Evolutionary conservation across 169 alveolate species (phyloP).

Genomic region (Condylostoma magnum): DNA sequence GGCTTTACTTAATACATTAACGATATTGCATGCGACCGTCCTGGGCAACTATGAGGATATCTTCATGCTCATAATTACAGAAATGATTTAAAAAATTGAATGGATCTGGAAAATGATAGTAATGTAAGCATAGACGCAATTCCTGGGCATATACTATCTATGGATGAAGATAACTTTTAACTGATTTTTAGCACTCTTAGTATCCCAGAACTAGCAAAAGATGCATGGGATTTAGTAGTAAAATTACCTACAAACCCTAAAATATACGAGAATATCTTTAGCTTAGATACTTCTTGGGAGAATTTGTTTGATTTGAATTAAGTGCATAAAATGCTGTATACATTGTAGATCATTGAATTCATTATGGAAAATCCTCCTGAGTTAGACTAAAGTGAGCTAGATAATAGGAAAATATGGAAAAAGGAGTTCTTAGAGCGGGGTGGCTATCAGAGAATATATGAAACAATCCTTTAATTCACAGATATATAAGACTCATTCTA

Average conservation of each 20-base stretch:
- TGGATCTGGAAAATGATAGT: slow-evolving; percentile 42
- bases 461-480: neutral
- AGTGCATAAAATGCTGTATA: slow-evolving; percentile 58
- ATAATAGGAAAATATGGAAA: slow-evolving; percentile 4
- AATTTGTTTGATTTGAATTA: slow-evolving; percentile 33
- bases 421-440: slow-evolving; percentile 51
- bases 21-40: slow-evolving; percentile 42
- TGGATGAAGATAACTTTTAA: slow-evolving; percentile 47
- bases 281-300: slow-evolving; percentile 65
- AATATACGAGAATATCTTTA: slow-evolving; percentile 38
- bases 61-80: slow-evolving; percentile 60
- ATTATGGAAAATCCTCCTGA: slow-evolving; percentile 46
- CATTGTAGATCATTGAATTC: slow-evolving; percentile 63
- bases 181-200: slow-evolving; percentile 51
- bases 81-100: slow-evolving; percentile 64
- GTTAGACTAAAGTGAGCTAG: neutral
- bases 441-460: slow-evolving; percentile 52
- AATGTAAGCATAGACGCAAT: slow-evolving; percentile 23
- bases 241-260: slow-evolving; percentile 62
- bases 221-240: slow-evolving; percentile 61
- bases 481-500: slow-evolving; percentile 29
- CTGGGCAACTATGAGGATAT: slow-evolving; percentile 70
- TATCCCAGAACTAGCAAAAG: slow-evolving; percentile 39
- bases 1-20: slow-evolving; percentile 67
- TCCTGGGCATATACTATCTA: slow-evolving; percentile 63